phyloP scores from a whole-genome alignment of 164 flowering plant species.

The Vitis labrusca region DNA sequence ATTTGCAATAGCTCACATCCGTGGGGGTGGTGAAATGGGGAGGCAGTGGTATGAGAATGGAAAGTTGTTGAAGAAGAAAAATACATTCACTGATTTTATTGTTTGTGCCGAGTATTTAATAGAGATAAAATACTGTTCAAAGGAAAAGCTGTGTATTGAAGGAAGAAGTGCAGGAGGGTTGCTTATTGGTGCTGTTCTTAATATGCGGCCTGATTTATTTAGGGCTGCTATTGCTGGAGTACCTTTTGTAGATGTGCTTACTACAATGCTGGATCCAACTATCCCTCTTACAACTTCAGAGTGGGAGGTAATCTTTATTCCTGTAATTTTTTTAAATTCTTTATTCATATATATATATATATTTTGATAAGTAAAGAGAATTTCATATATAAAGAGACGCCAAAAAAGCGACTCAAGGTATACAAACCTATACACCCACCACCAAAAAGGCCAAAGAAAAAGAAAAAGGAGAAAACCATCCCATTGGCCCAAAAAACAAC shows the following conservation, averaged over 20 bases:
- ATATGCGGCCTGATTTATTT: conserved; percentile 94
- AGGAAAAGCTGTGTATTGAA: conserved; percentile 79
- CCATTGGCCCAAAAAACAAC: too few relatives aligned
- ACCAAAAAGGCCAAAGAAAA: too few relatives aligned
- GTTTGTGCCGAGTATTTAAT: conserved; percentile 76
- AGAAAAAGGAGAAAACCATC: too few relatives aligned
- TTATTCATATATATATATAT: too few relatives aligned
- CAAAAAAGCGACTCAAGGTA: too few relatives aligned
- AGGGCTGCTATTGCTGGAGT: conserved; percentile 89
- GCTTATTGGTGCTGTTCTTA: conserved; percentile 88
- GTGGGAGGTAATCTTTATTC: conserved; percentile 51
- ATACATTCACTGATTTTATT: conserved; percentile 93
- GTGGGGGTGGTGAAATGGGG: conserved; percentile 99
- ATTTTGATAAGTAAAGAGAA: too few relatives aligned
- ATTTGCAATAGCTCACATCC: conserved; percentile 84
- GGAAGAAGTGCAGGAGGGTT: conserved; percentile 98
- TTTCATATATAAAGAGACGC: too few relatives aligned
- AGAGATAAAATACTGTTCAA: conserved; percentile 65
- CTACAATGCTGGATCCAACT: conserved; percentile 90
- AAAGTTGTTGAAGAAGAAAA: conserved; percentile 71
- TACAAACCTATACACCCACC: too few relatives aligned
- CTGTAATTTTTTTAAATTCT: too few relatives aligned
- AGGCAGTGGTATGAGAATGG: conserved; percentile 97
- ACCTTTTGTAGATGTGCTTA: conserved; percentile 92
- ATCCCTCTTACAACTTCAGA: conserved; percentile 67